A percentile compares a stretch with the other conserved stretches of the same genome.
Evolutionary conservation across 768 basidiomycete genomes (phyloP).

Genomic region (Stropharia rugosoannulata): DNA sequence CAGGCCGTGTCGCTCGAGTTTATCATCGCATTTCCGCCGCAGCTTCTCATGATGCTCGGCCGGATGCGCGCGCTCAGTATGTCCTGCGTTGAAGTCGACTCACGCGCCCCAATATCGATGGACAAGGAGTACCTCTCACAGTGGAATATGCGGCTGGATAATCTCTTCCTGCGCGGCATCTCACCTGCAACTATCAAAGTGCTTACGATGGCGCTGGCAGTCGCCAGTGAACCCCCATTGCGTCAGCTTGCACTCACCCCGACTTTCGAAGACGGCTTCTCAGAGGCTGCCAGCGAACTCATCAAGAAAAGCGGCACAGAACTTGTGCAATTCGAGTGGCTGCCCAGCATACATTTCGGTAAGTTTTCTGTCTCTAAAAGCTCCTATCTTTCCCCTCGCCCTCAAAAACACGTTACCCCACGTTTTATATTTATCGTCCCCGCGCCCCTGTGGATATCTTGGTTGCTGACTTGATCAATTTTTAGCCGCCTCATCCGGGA

Average conservation of each 20-base stretch:
- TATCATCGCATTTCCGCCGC: conserved; percentile 12
- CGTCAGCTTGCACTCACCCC: conserved; percentile 19
- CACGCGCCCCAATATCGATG: background rate
- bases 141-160: conserved; percentile 3
- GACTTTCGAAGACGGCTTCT: conserved; percentile 20
- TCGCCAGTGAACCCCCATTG: conserved; percentile 1
- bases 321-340: conserved; percentile 18
- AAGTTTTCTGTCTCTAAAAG: background rate
- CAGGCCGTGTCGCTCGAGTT: conserved; percentile 18
- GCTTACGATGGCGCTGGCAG: conserved; percentile 7
- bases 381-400: background rate
- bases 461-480: background rate
- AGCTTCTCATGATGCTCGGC: conserved; percentile 10
- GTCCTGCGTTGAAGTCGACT: conserved; percentile 20
- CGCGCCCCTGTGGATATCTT: background rate
- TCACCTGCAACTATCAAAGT: conserved; percentile 13
- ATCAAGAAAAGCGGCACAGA: conserved; percentile 11
- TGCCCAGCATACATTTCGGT: conserved; percentile 23
- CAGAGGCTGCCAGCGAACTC: conserved; percentile 14
- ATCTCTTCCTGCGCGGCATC: conserved; percentile 16
- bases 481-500: conserved; percentile 15
- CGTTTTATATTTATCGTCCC: background rate
- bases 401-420: background rate
- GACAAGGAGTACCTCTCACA: background rate
- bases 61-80: conserved; percentile 11